Conservation (phyloP, 2,329 filamentous ascomycete species). For the Trichoderma koningiopsis region DNA sequence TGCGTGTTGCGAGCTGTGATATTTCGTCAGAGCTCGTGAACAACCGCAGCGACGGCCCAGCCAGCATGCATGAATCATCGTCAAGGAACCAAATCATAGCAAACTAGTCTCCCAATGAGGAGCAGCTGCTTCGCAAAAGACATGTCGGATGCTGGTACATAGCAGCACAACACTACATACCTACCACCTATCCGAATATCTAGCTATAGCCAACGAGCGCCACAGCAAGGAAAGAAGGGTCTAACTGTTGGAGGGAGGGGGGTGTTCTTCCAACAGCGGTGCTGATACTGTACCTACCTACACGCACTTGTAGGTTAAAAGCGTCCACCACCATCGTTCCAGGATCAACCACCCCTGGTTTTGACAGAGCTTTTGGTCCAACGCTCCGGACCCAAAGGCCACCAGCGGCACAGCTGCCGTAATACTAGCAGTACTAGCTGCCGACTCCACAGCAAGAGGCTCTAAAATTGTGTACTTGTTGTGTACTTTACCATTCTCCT, state of each 20-base stretch:
- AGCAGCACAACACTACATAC: not conserved
- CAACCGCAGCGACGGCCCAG: not conserved
- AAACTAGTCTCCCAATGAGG: not conserved
- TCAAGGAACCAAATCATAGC: not conserved
- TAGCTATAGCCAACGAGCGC: conserved; percentile 6
- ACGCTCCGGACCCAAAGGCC: conserved; percentile 23
- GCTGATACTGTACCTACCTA: not conserved
- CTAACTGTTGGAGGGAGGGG: not conserved
- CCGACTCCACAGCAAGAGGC: conserved; percentile 34
- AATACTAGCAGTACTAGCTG: conserved; percentile 32
- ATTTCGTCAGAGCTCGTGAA: conserved; percentile 2
- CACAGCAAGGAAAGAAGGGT: not conserved
- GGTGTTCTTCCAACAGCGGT: not conserved
- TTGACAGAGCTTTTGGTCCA: conserved; percentile 21
- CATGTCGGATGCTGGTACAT: not conserved
- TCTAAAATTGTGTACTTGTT: not conserved
- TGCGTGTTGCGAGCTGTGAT: conserved; percentile 7
- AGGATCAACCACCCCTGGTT: not conserved
- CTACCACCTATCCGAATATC: not conserved
- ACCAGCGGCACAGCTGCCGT: conserved; percentile 36
- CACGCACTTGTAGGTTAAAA: not conserved
- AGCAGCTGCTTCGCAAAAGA: not conserved
- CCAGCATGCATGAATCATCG: not conserved
- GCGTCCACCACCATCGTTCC: conserved; percentile 5
- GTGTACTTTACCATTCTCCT: not conserved